These are phyloP conservation scores for Apiospora saccharicola DNA, from an alignment of 2,329 filamentous ascomycete genomes.

Conservation along the genomic window DNA sequence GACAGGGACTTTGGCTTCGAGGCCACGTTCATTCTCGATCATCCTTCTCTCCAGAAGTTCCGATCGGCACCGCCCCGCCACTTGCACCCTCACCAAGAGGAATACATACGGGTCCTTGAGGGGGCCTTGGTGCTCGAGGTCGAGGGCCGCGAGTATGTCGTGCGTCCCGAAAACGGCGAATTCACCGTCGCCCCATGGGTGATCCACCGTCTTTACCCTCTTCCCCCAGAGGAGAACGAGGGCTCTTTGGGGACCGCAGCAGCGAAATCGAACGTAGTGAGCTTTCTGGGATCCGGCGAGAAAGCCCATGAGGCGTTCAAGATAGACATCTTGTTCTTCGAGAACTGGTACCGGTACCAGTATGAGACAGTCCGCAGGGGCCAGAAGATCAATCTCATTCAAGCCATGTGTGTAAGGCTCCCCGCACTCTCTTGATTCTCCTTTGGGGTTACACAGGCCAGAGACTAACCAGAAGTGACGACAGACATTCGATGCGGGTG, in stretches of 20 bases:
- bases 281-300: constrained; percentile 26
- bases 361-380: constrained; percentile 40
- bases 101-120: constrained; percentile 42
- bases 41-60: constrained; percentile 34
- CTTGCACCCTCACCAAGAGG: constrained; percentile 43
- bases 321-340: constrained; percentile 44
- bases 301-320: constrained; percentile 38
- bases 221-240: too few species aligned
- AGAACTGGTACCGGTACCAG: constrained; percentile 47
- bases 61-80: constrained; percentile 41
- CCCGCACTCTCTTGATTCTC: background rate
- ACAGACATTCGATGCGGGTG: constrained; percentile 26
- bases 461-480: background rate
- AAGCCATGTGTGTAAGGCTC: constrained; percentile 39
- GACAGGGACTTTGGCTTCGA: constrained; percentile 38
- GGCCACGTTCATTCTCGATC: constrained; percentile 37
- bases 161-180: constrained; percentile 24
- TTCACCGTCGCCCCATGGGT: too few species aligned
- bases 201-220: background rate
- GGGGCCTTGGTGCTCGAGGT: constrained; percentile 40
- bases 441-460: background rate
- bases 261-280: too few species aligned
- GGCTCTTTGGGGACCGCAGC: too few species aligned
- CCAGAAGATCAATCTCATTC: constrained; percentile 35
- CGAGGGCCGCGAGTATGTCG: constrained; percentile 36